Percentiles rank a stretch among this genome's conserved stretches.
phyloP scores from a whole-genome alignment of 257 asterid species.

The Solanum habrochaites region DNA sequence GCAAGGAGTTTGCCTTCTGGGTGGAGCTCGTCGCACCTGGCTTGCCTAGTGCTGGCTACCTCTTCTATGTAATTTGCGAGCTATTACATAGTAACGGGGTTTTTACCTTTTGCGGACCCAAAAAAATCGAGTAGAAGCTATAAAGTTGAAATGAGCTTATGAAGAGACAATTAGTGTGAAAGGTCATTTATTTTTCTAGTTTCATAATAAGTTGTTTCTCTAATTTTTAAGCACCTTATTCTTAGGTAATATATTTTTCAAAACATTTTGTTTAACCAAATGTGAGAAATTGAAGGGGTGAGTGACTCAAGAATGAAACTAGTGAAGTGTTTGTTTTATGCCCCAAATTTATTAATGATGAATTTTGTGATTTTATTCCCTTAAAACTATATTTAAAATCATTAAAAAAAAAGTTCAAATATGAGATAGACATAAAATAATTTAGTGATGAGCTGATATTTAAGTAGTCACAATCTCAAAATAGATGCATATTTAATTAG shows the following conservation, averaged over 20 bases:
- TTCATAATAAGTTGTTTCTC: neutral
- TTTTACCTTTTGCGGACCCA: no score
- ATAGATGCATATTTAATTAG: neutral
- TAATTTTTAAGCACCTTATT: neutral
- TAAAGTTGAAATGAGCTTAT: neutral
- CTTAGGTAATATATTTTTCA: neutral
- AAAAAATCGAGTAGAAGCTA: no score
- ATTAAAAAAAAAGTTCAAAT: neutral
- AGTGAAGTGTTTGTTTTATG: neutral
- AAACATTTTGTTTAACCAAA: neutral
- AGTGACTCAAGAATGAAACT: neutral
- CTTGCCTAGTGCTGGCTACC: no score
- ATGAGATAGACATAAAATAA: no score
- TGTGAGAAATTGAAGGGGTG: neutral
- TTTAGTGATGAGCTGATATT: neutral
- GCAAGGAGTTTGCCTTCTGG: no score
- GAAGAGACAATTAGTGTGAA: neutral
- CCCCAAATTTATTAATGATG: neutral
- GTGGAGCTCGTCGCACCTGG: fast-evolving
- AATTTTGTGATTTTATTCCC: neutral
- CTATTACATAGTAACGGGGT: fast-evolving
- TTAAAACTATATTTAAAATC: neutral
- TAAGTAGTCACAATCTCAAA: neutral
- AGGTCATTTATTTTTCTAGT: neutral
- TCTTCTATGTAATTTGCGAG: no score